Conservation (phyloP, 345 rosid genomes). For the Corymbia maculata region DNA sequence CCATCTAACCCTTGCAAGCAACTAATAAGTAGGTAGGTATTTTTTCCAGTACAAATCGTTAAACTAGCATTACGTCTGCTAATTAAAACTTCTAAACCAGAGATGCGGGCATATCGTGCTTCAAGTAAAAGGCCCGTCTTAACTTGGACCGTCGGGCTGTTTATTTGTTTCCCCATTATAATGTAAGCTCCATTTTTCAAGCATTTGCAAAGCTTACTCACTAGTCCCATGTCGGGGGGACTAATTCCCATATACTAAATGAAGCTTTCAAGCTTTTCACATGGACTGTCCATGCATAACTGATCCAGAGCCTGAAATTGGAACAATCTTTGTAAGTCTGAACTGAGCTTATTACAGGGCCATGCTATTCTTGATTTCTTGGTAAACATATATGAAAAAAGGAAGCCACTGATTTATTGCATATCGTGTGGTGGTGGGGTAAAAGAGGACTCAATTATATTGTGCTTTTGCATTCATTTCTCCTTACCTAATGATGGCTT, state of each 20-base stretch:
- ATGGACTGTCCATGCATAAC: not conserved
- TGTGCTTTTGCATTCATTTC: conserved; percentile 52
- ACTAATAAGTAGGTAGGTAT: not conserved
- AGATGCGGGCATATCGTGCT: not conserved
- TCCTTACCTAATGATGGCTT: conserved; percentile 43
- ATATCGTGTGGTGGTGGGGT: conserved; percentile 36
- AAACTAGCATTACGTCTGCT: not conserved
- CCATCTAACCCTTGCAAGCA: not conserved
- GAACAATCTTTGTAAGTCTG: not conserved
- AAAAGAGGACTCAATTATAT: conserved; percentile 34
- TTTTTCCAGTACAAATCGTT: not conserved
- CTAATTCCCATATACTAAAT: not conserved
- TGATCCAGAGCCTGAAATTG: not conserved
- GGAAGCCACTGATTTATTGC: not conserved
- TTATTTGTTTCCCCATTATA: not conserved
- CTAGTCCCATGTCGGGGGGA: not conserved
- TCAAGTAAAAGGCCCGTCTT: not conserved
- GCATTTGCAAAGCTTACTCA: not conserved
- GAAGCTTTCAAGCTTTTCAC: not conserved
- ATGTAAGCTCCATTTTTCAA: not conserved
- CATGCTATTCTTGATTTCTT: not conserved
- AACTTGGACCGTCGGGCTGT: not conserved
- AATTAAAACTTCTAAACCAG: not conserved
- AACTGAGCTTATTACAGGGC: not conserved
- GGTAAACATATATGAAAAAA: not conserved